Evolutionary conservation across 768 basidiomycete species (phyloP).

Genomic region (Serendipita indica): DNA sequence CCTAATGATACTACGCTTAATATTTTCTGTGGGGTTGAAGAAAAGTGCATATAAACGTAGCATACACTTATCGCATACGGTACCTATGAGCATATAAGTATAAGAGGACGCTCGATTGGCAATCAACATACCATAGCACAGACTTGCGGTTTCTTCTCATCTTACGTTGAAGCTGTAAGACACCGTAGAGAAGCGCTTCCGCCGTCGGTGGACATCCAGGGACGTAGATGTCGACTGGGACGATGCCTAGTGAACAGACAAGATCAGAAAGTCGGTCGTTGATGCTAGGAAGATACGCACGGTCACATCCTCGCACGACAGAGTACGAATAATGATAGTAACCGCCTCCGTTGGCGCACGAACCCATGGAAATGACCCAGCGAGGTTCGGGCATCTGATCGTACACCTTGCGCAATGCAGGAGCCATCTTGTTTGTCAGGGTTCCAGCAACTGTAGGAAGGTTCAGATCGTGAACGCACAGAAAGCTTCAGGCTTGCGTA

Average conservation of each 20-base stretch:
- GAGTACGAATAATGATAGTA: conserved; percentile 99
- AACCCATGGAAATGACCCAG: conserved; percentile 99
- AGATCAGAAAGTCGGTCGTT: conserved; percentile 11
- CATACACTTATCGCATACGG: conserved; percentile 6
- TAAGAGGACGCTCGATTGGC: not conserved
- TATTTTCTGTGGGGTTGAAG: too few species aligned
- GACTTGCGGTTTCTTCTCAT: conserved; percentile 80
- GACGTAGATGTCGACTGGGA: conserved; percentile 96
- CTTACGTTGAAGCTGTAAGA: conserved; percentile 94
- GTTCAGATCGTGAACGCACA: not conserved
- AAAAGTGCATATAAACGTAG: not conserved
- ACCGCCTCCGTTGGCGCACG: conserved; percentile 95
- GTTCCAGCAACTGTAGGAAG: conserved; percentile 72
- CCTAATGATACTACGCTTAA: too few species aligned
- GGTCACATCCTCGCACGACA: conserved; percentile 95
- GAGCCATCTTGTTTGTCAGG: conserved; percentile 99
- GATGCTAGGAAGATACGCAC: conserved; percentile 31
- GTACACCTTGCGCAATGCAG: conserved; percentile 89
- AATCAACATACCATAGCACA: conserved; percentile 55
- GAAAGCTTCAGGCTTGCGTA: not conserved
- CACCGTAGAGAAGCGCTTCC: conserved; percentile 92
- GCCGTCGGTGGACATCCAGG: conserved; percentile 91
- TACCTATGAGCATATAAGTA: not conserved
- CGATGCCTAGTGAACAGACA: conserved; percentile 48
- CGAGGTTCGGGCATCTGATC: conserved; percentile 98